Evolutionary conservation across 2,329 filamentous ascomycete genomes (phyloP).

Genomic region (Scytalidium lignicola): DNA sequence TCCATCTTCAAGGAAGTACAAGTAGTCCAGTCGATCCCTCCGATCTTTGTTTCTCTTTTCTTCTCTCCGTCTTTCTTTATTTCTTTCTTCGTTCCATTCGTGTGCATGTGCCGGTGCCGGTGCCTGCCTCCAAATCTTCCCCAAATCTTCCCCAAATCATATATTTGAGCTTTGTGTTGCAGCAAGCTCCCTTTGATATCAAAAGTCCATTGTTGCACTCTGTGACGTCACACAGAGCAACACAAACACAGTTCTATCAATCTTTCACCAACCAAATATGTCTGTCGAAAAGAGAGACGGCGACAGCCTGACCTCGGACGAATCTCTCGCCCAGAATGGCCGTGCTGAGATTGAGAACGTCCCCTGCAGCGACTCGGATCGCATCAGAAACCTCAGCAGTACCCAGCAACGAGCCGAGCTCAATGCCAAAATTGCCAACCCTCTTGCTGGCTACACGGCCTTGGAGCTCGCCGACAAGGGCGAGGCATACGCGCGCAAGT

Average conservation of each 20-base stretch:
- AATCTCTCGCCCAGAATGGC: not conserved
- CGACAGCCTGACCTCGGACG: not conserved
- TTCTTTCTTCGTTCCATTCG: too few species aligned
- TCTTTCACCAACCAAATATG: too few species aligned
- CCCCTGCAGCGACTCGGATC: not conserved
- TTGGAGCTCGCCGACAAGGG: constrained; percentile 51
- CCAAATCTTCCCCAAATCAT: too few species aligned
- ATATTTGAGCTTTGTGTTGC: too few species aligned
- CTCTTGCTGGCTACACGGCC: constrained; percentile 41
- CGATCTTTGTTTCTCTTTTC: not conserved
- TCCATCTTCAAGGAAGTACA: not conserved
- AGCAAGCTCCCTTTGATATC: too few species aligned
- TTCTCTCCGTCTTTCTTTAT: too few species aligned
- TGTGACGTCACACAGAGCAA: too few species aligned
- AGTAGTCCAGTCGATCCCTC: not conserved
- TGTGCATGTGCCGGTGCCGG: too few species aligned
- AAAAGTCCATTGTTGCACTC: too few species aligned
- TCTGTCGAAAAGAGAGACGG: not conserved
- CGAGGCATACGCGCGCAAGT: constrained; percentile 50
- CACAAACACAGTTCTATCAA: too few species aligned
- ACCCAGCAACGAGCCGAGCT: constrained; percentile 22
- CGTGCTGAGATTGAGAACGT: not conserved
- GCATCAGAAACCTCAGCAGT: constrained; percentile 1
- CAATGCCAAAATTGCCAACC: constrained; percentile 48
- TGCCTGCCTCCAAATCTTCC: too few species aligned